Evolutionary conservation across 306 rosid species (phyloP), one percentile per base, ranked within the genome.

Genomic region (Cercis canadensis): DNA sequence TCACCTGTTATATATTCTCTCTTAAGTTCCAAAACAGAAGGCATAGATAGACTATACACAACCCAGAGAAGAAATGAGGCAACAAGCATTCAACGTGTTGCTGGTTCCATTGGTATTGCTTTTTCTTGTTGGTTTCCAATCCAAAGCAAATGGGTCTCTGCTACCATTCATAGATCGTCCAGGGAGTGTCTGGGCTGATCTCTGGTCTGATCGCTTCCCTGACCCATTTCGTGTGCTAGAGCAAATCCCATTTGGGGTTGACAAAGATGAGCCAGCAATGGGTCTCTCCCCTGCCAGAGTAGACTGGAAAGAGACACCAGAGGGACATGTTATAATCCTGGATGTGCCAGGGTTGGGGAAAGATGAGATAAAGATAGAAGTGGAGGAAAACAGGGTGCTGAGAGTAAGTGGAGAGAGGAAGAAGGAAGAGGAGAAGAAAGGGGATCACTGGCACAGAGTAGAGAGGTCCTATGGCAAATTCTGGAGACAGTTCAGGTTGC

Each of bases 221-320:
- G 94, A 88, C 58, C 88, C 92, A 10, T 79, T 85, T 65, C 81
- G 69, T 3, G 69, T 78, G 47, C 65, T 88, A 1, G 94, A 89
- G 51, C 90, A 89, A 45, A 70, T 78, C 11, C 92, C 96, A 16
- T 66, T 72, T 8, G 87, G 90, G 12, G 49, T 87, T 5, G 81
- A 61, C 5, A 87, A 70, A 40, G 75, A 51, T 0, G 90, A 87
- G 14, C 57, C 65, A 54, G 12, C 17, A 33, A 41, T 41, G 70
- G 41, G 70, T 13, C 34, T 87, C 4, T 80, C 86, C 18, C 81
- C 67, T 3, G 84, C 79, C 0, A 85, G 83, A 62, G 92, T 80
- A 11, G 92, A 87, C 76, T 89, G 92, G 96, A 89, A 85, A 65
- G 92, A 89, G 80, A 85, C 89, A 2, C 69, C 86, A 3, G 89